phyloP scores from a whole-genome alignment of 768 basidiomycete genomes.

The Daedaleopsis sinensis region DNA sequence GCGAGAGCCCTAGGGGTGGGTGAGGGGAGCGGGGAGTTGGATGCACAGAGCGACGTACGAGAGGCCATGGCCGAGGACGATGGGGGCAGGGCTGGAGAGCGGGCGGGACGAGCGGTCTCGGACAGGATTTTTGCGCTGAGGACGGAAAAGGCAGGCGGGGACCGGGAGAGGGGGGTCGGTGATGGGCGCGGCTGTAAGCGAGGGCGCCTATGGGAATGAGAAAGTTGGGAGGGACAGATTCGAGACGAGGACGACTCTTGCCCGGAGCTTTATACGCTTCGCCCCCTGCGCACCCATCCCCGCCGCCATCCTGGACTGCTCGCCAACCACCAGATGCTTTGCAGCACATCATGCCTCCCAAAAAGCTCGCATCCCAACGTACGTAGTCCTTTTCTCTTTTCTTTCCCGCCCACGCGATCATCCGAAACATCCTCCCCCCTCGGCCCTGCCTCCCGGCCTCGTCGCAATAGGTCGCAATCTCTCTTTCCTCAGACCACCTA shows the following conservation, averaged over 20 bases:
- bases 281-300: constrained; percentile 12
- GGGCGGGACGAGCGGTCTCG: neutral
- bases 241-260: neutral
- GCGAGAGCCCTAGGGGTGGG: constrained; percentile 49
- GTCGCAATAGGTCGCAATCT: constrained; percentile 4
- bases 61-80: constrained; percentile 18
- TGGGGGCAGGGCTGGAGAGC: neutral
- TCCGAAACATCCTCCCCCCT: constrained; percentile 11
- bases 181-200: constrained; percentile 4
- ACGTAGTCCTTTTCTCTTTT: constrained; percentile 13
- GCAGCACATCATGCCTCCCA: constrained; percentile 25
- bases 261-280: constrained; percentile 18
- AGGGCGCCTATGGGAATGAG: neutral
- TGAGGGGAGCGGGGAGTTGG: constrained; percentile 2
- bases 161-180: constrained; percentile 5
- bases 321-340: constrained; percentile 24
- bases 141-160: constrained; percentile 8
- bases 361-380: constrained; percentile 24
- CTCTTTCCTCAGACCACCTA: neutral
- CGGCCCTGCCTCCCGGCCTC: constrained; percentile 14
- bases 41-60: constrained; percentile 14
- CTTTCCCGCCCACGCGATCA: constrained; percentile 11
- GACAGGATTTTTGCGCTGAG: neutral
- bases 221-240: neutral
- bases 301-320: constrained; percentile 29